These are phyloP conservation scores for Wickerhamiella sergipiensis DNA, from an alignment of 805 yeast species.

Conservation along the genomic window DNA sequence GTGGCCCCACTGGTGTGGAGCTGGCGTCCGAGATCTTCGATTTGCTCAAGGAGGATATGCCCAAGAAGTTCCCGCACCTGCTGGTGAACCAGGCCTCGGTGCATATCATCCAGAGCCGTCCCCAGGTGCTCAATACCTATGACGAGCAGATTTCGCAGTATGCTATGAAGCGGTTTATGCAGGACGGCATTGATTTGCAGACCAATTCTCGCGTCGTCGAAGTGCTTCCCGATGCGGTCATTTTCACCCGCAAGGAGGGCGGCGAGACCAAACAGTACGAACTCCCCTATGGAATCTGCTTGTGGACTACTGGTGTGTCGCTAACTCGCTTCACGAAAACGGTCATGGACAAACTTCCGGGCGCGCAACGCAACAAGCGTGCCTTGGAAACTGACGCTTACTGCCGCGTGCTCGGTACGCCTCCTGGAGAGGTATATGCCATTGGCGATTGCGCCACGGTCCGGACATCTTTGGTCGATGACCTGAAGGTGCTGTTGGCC, in stretches of 20 bases:
- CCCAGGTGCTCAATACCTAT: conserved; percentile 54
- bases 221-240: conserved; percentile 41
- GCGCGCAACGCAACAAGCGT: conserved; percentile 43
- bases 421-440: conserved; percentile 53
- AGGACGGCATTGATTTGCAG: conserved; percentile 47
- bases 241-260: conserved; percentile 37
- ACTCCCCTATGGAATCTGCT: conserved; percentile 52
- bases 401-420: conserved; percentile 54
- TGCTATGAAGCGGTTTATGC: conserved; percentile 49
- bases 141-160: conserved; percentile 51
- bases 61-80: conserved; percentile 42
- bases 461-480: conserved; percentile 44
- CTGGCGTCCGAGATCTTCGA: conserved; percentile 62
- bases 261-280: conserved; percentile 30
- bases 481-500: conserved; percentile 36
- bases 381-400: conserved; percentile 73
- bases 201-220: conserved; percentile 52
- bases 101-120: conserved; percentile 55
- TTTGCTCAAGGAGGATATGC: conserved; percentile 49
- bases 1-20: conserved; percentile 67
- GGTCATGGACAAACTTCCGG: conserved; percentile 35
- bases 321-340: conserved; percentile 48
- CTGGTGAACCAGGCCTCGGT: conserved; percentile 51
- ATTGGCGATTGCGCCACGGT: conserved; percentile 63
- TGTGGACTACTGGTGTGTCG: conserved; percentile 70